These are phyloP conservation scores for Leersia perrieri DNA, from an alignment of 176 grass and related monocot species.

Conservation along the genomic window DNA sequence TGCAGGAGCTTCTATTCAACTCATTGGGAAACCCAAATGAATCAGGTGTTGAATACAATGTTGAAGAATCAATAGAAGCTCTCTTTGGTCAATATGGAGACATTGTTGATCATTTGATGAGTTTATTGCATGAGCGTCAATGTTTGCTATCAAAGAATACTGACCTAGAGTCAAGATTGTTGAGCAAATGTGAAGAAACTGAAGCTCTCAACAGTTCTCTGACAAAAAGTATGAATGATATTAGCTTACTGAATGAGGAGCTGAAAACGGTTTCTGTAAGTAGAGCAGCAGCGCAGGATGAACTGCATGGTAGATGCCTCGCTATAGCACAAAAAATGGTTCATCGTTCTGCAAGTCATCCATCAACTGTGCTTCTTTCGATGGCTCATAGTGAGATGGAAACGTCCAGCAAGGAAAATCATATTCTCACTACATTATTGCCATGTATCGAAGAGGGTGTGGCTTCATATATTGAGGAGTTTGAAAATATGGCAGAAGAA, in stretches of 20 bases:
- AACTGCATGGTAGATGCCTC: conserved; percentile 62
- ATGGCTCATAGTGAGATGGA: conserved; percentile 31
- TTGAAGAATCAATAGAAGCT: conserved; percentile 41
- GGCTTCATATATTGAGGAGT: conserved; percentile 54
- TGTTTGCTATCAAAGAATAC: conserved; percentile 46
- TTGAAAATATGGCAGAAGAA: conserved; percentile 59
- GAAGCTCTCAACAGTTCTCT: conserved; percentile 71
- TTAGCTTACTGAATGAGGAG: conserved; percentile 55
- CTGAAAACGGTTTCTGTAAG: conserved; percentile 56
- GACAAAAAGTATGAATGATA: conserved; percentile 59
- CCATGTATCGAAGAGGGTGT: conserved; percentile 70
- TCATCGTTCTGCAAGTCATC: conserved; percentile 24
- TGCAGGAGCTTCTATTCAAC: conserved; percentile 50
- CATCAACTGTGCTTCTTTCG: background rate
- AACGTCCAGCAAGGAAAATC: conserved; percentile 39
- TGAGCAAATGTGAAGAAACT: conserved; percentile 69
- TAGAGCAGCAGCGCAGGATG: conserved; percentile 46
- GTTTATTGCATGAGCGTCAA: conserved; percentile 48
- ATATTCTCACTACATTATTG: conserved; percentile 57
- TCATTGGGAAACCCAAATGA: conserved; percentile 43
- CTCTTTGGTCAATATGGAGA: conserved; percentile 52
- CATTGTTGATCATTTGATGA: conserved; percentile 57
- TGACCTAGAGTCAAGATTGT: conserved; percentile 58
- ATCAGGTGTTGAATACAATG: conserved; percentile 32
- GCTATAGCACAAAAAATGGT: conserved; percentile 59